Base-by-base conservation (phyloP, 2,329 filamentous ascomycete species). In the Akanthomyces muscarius region DNA sequence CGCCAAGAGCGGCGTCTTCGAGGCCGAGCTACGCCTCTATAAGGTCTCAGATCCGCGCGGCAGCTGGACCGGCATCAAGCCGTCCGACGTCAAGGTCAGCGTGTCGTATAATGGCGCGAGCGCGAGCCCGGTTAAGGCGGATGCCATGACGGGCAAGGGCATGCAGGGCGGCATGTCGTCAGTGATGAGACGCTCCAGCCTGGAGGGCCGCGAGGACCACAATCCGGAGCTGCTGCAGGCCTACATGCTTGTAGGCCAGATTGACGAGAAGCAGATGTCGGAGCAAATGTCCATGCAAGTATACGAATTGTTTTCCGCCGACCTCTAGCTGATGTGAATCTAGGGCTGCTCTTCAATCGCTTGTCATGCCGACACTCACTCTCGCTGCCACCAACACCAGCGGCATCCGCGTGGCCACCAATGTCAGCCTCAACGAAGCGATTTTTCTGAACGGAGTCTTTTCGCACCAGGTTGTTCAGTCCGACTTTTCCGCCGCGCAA, bases 11-110 rank as follows among this genome's bases (percentile, higher is more conserved):
- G 90, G 90, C 36, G 78, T 86, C 18, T 95, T 95, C 72, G 84
- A 90, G 74, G 90, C 90, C 36, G 91, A 95, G 72, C 75, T 95
- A 57, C 83, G 90, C 61, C 78, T 95, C 64, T 95, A 87, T 76
- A 86, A 88, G 73, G 76, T 93, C 53, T 86, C 86, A 6, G 75
- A 82, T 0, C 81, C 89, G 0, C 80, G 76, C 4, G 85, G 78
- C 38, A 73, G 71, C 4, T 89, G 87, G 66, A 72, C 76, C 11
- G 80, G 78, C 13, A 81, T 89, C 42, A 67, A 80, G 1, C 77
- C 79, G 0, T 71, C 80, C 53, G 78, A 84, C 62, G 81, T 88
- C 63, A 74, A 81, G 66, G 85, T 88, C 61, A 77, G 78, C 18
- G 74, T 88, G 33, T 74, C 74, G 57, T 88, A 86, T 68, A 74